phyloP scores from a whole-genome alignment of 2,329 filamentous ascomycete species.

The Arachnomyces sp. region DNA sequence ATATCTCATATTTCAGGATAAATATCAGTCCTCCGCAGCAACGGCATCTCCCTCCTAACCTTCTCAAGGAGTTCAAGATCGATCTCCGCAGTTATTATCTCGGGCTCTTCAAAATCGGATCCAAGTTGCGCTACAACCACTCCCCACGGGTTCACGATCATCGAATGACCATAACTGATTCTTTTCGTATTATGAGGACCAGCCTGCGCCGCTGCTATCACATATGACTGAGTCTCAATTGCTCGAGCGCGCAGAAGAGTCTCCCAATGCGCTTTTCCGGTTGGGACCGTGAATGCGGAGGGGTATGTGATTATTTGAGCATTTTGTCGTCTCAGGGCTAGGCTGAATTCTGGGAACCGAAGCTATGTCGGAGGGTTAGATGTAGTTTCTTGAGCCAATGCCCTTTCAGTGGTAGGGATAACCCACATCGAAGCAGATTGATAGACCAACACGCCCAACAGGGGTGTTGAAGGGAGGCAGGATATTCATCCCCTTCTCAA shows the following conservation, averaged over 20 bases:
- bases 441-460: slow-evolving; percentile 66
- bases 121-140: slow-evolving; percentile 59
- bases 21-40: slow-evolving; percentile 48
- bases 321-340: slow-evolving; percentile 57
- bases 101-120: slow-evolving; percentile 37
- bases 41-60: slow-evolving; percentile 49
- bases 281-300: slow-evolving; percentile 82
- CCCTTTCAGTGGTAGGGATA: not conserved
- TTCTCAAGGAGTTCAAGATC: slow-evolving; percentile 47
- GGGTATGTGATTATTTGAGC: slow-evolving; percentile 80
- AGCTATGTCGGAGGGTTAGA: slow-evolving; percentile 37
- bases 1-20: slow-evolving; percentile 36
- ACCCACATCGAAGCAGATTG: slow-evolving; percentile 78
- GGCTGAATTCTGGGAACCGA: slow-evolving; percentile 68
- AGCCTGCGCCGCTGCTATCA: slow-evolving; percentile 77
- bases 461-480: slow-evolving; percentile 63
- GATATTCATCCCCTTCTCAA: slow-evolving; percentile 60
- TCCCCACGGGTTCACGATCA: slow-evolving; percentile 85
- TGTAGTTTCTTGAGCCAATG: not conserved
- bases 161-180: slow-evolving; percentile 74
- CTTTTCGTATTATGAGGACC: slow-evolving; percentile 69
- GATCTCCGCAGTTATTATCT: slow-evolving; percentile 46
- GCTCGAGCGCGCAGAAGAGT: slow-evolving; percentile 69
- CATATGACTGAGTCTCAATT: slow-evolving; percentile 82
- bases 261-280: slow-evolving; percentile 81